Evolutionary conservation across 352 stramenopile genomes (phyloP), one percentile per base, ranked within the genome.

Genomic region (Globisporangium apiculatum): DNA sequence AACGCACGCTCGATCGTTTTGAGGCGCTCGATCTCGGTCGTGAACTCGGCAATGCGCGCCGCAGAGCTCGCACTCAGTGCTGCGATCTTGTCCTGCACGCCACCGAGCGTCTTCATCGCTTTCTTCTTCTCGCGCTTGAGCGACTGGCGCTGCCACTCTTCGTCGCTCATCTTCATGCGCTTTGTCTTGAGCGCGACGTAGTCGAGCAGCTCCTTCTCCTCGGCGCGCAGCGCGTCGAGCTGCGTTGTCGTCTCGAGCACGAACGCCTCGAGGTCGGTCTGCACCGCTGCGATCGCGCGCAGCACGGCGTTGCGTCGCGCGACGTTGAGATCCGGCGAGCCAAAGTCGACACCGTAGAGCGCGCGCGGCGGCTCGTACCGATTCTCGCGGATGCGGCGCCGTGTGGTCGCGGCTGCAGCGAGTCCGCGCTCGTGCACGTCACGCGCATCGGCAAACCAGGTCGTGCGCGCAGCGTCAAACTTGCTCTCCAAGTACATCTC

Each of bases 121-220:
- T 89, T 91, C 68, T 94, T 94, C 55, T 78, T 83, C 31, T 91
- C 83, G 9, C 83, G 77, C 62, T 91, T 87, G 12, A 94, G 62
- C 43, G 83, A 87, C 50, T 91, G 83, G 45, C 83, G 83, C 50
- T 94, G 83, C 79, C 83, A 94, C 50, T 89, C 83, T 54, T 94
- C 79, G 5, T 83, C 77, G 17, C 77, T 89, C 12, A 64, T 71
- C 53, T 89, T 88, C 62, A 94, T 83, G 11, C 81, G 76, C 40
- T 89, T 91, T 7, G 64, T 68, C 55, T 94, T 94, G 9, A 91
- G 66, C 7, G 77, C 68, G 18, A 94, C 76, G 57, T 90, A 94
- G 35, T 87, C 79, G 40, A 83, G 65, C 18, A 94, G 55, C 51
- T 94, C 81, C 12, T 71, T 69, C 58, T 86, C 68, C 60, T 94